Evolutionary conservation across 176 grass and related monocot genomes (phyloP), one percentile per base, ranked within the genome.

Genomic region (Zoysia japonica): DNA sequence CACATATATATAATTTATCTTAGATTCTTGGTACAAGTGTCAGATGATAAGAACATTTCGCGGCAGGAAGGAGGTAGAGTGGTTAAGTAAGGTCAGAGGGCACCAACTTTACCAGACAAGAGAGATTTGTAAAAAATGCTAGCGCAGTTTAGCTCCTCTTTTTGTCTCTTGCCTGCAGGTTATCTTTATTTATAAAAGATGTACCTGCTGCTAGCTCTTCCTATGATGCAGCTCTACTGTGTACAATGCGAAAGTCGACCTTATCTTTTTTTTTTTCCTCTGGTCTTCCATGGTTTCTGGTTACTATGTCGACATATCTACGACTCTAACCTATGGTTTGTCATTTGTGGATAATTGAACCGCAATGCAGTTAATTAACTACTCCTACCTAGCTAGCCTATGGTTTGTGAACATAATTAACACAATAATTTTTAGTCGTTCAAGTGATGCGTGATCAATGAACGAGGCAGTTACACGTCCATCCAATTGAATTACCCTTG

Each of bases 31-130:
- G 17, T 59, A 37, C 73, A 82, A 11, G 53, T 76, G 76, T 65
- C 87, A 69, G 61, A 78, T 76, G 59, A 51, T 61, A 77, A 66
- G 67, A 75, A 47, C 65, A 75, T 62, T 67, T 73, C 17, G 16
- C 17, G 16, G 10, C 35, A 53, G 0, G 54, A 71, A 17, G 19
- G 17, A 59, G 17, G 15, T 77, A 47, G 75, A 42, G 9, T 78
- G 38, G 61, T 43, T 79, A 54, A 65, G 41, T 80, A 80, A 85
- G 49, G 47, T 77, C 48, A 72, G 63, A 75, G 55, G 55, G 71
- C 15, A 80, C 82, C 57, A 44, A 13, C 87, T 85, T 89, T 89
- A 51, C 3, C 6, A 70, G 77, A 85, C 87, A 81, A 37, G 43
- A 59, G 42, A 63, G 64, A 63, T 64, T 51, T 85, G 48, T 76